These are phyloP conservation scores for Nyctanthes arbortristis DNA, from an alignment of 257 asterid species.

Conservation along the genomic window DNA sequence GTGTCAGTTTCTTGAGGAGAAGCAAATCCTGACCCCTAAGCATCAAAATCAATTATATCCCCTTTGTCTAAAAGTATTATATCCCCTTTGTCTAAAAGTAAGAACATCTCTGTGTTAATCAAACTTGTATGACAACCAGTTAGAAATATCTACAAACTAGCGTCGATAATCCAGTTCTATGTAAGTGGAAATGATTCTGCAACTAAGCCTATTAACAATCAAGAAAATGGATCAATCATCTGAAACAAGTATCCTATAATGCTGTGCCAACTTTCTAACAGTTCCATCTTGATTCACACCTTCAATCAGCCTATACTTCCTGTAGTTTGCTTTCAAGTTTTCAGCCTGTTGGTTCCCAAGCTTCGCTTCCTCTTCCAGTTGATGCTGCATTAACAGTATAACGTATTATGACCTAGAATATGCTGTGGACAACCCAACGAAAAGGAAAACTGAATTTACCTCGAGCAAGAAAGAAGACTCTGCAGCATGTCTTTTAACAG, in stretches of 20 bases:
- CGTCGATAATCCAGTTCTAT: no score
- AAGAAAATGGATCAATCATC: constrained; percentile 38
- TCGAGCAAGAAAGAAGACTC: constrained; percentile 57
- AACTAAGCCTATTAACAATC: neutral
- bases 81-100: no score
- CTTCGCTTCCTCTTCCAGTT: constrained; percentile 47
- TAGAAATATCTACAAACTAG: no score
- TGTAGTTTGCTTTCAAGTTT: constrained; percentile 40
- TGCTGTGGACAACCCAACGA: neutral
- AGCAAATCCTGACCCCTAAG: no score
- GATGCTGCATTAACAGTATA: constrained; percentile 35
- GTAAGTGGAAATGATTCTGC: no score
- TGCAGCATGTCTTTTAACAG: constrained; percentile 48
- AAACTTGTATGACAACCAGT: no score
- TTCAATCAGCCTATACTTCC: constrained; percentile 51
- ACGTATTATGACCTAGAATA: neutral
- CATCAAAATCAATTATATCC: no score
- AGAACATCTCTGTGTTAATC: no score
- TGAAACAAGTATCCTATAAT: constrained; percentile 32
- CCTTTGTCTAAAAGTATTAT: no score
- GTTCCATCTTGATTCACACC: constrained; percentile 46
- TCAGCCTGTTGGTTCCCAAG: constrained; percentile 58
- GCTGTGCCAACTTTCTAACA: constrained; percentile 31
- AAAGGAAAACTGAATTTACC: constrained; percentile 33
- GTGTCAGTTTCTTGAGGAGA: no score